Evolutionary conservation across 441 rosid species (phyloP).

Genomic region (Pelargonium myrrhifolium): DNA sequence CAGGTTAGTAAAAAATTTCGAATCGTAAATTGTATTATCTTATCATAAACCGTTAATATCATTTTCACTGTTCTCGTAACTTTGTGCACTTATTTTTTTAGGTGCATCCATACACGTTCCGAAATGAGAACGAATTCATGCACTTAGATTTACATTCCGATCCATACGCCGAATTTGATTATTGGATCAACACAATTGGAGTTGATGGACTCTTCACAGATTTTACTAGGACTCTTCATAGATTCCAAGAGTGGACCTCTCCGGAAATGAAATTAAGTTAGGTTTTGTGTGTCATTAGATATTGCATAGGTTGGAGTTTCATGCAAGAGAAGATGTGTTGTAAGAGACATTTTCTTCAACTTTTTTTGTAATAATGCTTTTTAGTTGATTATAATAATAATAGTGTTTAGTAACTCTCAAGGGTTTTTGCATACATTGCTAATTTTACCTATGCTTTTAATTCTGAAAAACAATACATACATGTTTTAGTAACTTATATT

Average conservation of each 20-base stretch:
- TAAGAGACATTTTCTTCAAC: not conserved
- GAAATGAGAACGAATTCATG: constrained; percentile 22
- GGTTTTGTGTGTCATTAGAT: not conserved
- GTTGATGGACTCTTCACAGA: constrained; percentile 28
- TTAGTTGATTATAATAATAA: too few species aligned
- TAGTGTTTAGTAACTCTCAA: too few species aligned
- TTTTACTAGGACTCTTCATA: constrained; percentile 23
- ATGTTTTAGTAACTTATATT: too few species aligned
- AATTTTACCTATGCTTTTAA: too few species aligned
- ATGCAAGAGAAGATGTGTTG: not conserved
- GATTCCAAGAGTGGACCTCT: constrained; percentile 19
- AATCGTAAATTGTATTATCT: too few species aligned
- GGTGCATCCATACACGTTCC: constrained; percentile 27
- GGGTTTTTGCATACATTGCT: too few species aligned
- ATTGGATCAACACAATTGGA: constrained; percentile 21
- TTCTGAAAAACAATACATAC: too few species aligned
- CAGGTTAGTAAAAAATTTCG: too few species aligned
- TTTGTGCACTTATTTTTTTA: not conserved
- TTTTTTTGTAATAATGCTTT: too few species aligned
- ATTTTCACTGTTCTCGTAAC: not conserved
- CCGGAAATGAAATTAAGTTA: not conserved
- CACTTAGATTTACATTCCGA: constrained; percentile 25
- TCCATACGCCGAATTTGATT: constrained; percentile 20
- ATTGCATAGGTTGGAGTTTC: not conserved
- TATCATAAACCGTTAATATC: not conserved